Conservation (phyloP, 495 filamentous ascomycete genomes). For the Chaetomium fimeti region DNA sequence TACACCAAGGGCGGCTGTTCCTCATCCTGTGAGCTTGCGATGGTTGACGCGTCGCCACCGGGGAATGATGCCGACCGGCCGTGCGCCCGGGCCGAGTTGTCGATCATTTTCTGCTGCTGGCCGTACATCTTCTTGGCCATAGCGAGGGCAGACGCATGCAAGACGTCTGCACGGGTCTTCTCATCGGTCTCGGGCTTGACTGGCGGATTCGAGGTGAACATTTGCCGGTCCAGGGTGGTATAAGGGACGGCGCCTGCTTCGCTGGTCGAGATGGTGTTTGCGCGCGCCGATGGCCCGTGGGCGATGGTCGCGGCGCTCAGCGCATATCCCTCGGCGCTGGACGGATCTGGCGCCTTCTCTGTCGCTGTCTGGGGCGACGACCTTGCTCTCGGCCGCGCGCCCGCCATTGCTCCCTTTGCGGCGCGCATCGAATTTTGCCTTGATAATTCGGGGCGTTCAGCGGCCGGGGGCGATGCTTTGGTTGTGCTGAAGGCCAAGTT, state of each 20-base stretch:
- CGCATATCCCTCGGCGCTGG: conserved; percentile 61
- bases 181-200: conserved; percentile 72
- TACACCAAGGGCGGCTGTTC: conserved; percentile 41
- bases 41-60: conserved; percentile 14
- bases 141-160: conserved; percentile 77
- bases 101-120: conserved; percentile 57
- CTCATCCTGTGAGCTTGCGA: background rate
- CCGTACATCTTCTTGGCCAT: conserved; percentile 88
- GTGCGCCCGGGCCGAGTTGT: conserved; percentile 46
- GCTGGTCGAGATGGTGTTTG: conserved; percentile 29
- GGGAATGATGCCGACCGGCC: conserved; percentile 31
- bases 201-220: conserved; percentile 75
- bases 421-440: conserved; percentile 64
- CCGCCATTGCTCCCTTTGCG: conserved; percentile 70
- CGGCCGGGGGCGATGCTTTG: conserved; percentile 19
- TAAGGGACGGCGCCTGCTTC: conserved; percentile 45
- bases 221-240: conserved; percentile 55
- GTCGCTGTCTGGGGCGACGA: conserved; percentile 55
- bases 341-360: conserved; percentile 56
- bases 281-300: conserved; percentile 43
- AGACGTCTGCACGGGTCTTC: conserved; percentile 62
- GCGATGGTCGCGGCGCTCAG: conserved; percentile 65
- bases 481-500: conserved; percentile 51
- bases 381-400: conserved; percentile 59
- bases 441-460: conserved; percentile 20